Evolutionary conservation across 495 filamentous ascomycete genomes (phyloP).

Genomic region (Podospora pseudocomata): DNA sequence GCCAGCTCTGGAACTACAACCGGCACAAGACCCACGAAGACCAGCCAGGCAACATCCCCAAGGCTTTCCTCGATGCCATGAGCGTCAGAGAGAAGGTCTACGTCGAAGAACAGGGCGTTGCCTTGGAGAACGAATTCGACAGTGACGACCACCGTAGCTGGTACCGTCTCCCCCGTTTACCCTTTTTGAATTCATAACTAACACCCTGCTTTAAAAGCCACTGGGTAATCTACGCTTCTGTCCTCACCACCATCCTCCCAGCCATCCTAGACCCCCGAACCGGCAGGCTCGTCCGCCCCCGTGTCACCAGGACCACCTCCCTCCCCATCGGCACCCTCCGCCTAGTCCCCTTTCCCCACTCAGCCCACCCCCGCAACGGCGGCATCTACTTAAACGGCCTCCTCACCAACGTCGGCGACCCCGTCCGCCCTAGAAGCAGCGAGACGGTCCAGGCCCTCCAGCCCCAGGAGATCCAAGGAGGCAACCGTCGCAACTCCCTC

Average conservation of each 20-base stretch:
- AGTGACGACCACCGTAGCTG: slow-evolving; percentile 62
- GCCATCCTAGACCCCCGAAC: slow-evolving; percentile 33
- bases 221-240: slow-evolving; percentile 70
- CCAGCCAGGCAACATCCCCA: slow-evolving; percentile 43
- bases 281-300: slow-evolving; percentile 27
- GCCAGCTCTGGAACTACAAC: slow-evolving; percentile 43
- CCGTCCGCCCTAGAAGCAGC: slow-evolving; percentile 13
- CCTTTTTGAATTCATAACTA: not conserved
- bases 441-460: not conserved
- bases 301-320: slow-evolving; percentile 35
- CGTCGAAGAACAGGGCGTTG: slow-evolving; percentile 67
- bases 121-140: slow-evolving; percentile 70
- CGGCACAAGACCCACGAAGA: slow-evolving; percentile 23
- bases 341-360: slow-evolving; percentile 72
- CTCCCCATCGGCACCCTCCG: slow-evolving; percentile 70
- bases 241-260: slow-evolving; percentile 36
- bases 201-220: slow-evolving; percentile 49
- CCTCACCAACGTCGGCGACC: slow-evolving; percentile 23
- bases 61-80: slow-evolving; percentile 72
- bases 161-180: not conserved
- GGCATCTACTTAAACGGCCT: slow-evolving; percentile 38
- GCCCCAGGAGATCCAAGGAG: slow-evolving; percentile 1
- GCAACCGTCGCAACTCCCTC: slow-evolving; percentile 15
- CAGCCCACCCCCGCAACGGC: slow-evolving; percentile 51
- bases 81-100: slow-evolving; percentile 72